A percentile compares a stretch with the other conserved stretches of the same genome.
Evolutionary conservation across 805 yeast genomes (phyloP).

Genomic region (Yamadazyma insecticola): DNA sequence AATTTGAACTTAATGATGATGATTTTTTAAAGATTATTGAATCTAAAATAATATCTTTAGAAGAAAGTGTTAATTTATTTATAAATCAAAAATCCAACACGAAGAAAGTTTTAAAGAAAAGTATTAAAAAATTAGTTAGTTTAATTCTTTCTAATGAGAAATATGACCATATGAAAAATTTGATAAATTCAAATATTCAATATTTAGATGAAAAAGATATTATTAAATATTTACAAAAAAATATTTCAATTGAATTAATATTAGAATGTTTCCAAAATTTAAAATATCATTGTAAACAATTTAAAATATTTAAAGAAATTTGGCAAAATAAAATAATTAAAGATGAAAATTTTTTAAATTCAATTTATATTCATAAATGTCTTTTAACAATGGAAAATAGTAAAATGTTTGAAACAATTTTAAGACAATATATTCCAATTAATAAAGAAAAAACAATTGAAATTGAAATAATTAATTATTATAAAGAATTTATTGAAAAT

Average conservation of each 20-base stretch:
- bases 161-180: too few species aligned
- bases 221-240: too few species aligned
- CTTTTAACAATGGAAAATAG: slow-evolving; percentile 1
- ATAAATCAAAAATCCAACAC: too few species aligned
- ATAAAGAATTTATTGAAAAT: slow-evolving; percentile 2
- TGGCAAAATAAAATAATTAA: not conserved
- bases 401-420: not conserved
- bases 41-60: too few species aligned
- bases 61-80: too few species aligned
- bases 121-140: too few species aligned
- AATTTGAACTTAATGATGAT: slow-evolving; percentile 6
- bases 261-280: not conserved
- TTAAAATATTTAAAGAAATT: slow-evolving; percentile 1
- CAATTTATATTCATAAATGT: slow-evolving; percentile 7
- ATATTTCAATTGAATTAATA: too few species aligned
- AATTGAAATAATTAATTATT: slow-evolving; percentile 2
- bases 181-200: too few species aligned
- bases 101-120: too few species aligned
- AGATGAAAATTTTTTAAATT: too few species aligned
- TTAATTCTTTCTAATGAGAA: too few species aligned
- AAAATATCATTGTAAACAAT: not conserved
- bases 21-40: slow-evolving; percentile 1
- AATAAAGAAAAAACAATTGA: not conserved
- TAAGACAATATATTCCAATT: slow-evolving; percentile 4
- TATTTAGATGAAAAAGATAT: too few species aligned